Conservation (phyloP, 805 yeast genomes). For the Candida quercuum region DNA sequence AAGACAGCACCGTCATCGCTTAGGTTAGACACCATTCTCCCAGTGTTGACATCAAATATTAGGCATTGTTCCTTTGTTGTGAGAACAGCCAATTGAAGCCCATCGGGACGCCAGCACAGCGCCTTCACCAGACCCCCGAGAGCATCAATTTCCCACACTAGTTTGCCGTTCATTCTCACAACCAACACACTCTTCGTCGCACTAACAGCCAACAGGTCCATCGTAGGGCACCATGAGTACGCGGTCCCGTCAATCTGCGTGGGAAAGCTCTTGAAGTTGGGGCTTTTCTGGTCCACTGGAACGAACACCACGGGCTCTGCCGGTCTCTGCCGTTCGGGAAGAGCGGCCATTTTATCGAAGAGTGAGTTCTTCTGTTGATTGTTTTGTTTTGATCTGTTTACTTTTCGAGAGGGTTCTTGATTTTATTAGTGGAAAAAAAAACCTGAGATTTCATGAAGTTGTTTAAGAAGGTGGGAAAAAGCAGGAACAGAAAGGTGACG, state of each 20-base stretch:
- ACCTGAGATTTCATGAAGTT: background rate
- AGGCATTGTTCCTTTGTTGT: conserved; percentile 39
- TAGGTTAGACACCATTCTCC: conserved; percentile 29
- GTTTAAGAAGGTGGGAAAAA: background rate
- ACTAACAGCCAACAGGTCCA: conserved; percentile 47
- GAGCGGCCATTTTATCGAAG: no score
- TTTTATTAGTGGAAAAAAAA: background rate
- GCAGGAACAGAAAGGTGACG: background rate
- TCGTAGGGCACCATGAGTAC: conserved; percentile 42
- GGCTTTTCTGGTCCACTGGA: conserved; percentile 1
- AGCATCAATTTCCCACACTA: conserved; percentile 43
- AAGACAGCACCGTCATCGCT: conserved; percentile 6
- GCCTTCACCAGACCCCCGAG: conserved; percentile 11
- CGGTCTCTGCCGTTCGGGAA: no score
- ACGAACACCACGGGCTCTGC: background rate
- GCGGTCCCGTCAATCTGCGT: conserved; percentile 10
- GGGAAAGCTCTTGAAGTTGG: conserved; percentile 3
- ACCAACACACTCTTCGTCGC: conserved; percentile 40
- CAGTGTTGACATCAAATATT: conserved; percentile 42
- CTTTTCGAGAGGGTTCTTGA: no score
- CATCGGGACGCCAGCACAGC: conserved; percentile 33
- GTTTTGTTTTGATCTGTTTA: no score
- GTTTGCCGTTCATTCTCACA: conserved; percentile 47
- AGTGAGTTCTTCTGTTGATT: no score
- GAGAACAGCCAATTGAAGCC: conserved; percentile 37